A percentile compares a stretch with the other conserved stretches of the same genome.
These are phyloP conservation scores for Austroboletus festivus DNA, from an alignment of 768 basidiomycete species.

Conservation along the genomic window DNA sequence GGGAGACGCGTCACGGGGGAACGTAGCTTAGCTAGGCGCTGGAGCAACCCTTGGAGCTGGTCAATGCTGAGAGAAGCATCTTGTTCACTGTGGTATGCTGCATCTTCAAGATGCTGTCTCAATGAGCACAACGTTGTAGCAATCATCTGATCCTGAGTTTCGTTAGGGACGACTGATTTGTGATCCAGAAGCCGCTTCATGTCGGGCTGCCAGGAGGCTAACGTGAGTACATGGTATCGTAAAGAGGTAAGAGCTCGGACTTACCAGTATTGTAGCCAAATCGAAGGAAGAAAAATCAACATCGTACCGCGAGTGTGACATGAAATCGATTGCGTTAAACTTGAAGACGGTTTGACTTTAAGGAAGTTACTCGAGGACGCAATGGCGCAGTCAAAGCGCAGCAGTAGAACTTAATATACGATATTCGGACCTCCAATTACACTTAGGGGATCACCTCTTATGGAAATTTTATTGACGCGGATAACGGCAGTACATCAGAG, in stretches of 20 bases:
- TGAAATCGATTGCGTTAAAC: no score
- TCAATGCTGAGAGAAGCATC: neutral
- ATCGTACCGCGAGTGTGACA: neutral
- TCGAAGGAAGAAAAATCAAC: neutral
- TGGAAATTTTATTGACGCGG: no score
- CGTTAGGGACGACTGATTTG: neutral
- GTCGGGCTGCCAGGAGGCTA: neutral
- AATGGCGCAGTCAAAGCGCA: no score
- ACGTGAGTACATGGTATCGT: neutral
- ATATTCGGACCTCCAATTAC: no score
- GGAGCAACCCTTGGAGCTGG: neutral
- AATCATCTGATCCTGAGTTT: neutral
- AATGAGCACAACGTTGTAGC: neutral
- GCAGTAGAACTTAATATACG: no score
- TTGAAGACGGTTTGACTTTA: no score
- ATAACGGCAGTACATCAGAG: no score
- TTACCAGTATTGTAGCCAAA: neutral
- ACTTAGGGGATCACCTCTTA: no score
- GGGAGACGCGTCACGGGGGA: conserved; percentile 12
- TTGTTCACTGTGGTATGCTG: neutral
- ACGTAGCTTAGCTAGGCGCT: neutral
- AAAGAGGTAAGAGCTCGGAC: neutral
- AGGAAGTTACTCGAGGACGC: no score
- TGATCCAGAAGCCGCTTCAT: neutral
- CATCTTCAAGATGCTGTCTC: neutral